Evolutionary conservation across 2,329 filamentous ascomycete species (phyloP), one percentile per base, ranked within the genome.

Genomic region (Hymenoscyphus fructigenus): DNA sequence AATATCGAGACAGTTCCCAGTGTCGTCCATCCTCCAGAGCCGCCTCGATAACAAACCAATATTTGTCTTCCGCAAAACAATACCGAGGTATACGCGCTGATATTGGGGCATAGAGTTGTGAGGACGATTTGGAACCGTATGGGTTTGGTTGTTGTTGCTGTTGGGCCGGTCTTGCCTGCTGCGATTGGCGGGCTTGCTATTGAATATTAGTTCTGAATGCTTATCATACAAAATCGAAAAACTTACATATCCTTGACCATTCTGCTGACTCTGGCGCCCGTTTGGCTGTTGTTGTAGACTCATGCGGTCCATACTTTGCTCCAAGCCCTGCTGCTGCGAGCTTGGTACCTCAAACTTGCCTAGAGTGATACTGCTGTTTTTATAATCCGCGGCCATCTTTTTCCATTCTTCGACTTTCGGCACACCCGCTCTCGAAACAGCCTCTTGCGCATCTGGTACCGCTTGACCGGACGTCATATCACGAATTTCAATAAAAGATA

Each of bases 371-470:
- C 95, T 98, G 77, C 93, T 97, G 77, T 98, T 97, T 82, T 99
- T 99, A 80, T 99, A 99, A 69, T 97, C 94, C 63, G 94, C 94
- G 0, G 95, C 93, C 92, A 97, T 97, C 80, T 96, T 96, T 82
- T 99, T 99, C 95, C 95, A 99, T 74, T 99, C 95, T 76, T 99
- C 95, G 3, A 99, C 95, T 73, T 89, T 90, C 14, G 95, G 95
- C 7, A 99, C 93, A 23, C 94, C 93, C 1, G 95, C 95, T 71
- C 89, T 88, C 72, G 88, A 87, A 63, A 99, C 92, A 0, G 95
- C 94, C 34, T 93, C 93, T 29, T 91, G 83, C 0, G 94, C 88
- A 76, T 98, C 92, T 20, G 85, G 78, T 1, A 97, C 92, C 0
- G 93, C 85, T 70, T 91, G 87, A 60, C 94, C 93, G 0, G 91